Evolutionary conservation across 2,329 filamentous ascomycete species (phyloP), one percentile per base, ranked within the genome.

Genomic region (Beauveria asiatica): DNA sequence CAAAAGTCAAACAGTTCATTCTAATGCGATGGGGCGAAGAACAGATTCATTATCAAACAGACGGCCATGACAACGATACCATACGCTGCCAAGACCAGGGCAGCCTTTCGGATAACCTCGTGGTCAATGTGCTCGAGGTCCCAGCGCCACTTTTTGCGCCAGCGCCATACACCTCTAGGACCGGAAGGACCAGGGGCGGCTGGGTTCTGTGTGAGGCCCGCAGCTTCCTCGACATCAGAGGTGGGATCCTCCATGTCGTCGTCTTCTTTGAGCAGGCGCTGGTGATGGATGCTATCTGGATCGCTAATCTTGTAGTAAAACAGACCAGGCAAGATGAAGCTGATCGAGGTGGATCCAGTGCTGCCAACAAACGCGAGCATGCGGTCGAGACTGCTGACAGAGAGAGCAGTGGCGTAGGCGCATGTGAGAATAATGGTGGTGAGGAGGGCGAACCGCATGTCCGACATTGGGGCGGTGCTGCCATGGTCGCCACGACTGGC

Each of bases 241-340:
- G 80, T 79, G 27, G 80, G 65, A 5, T 89, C 87, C 42, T 83
- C 79, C n/a, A 86, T 85, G 64, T 93, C 90, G 67, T 97, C 94
- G 65, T 97, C 91, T 68, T 94, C 92, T 72, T 97, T 97, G 64
- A 91, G 78, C 10, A 97, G 78, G 16, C 88, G 84, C 71, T 96
- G 93, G 67, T 97, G 92, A 64, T 93, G 85, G 30, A 87, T 82
- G 49, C 90, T 93, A 59, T 96, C 88, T 0, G 94, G 94, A 25
- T 90, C 86, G 13, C 91, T 95, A 62, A 99, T 97, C 75, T 97
- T 97, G 77, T 97, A 99, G 74, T 97, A 99, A 73, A 99, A 99
- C 4, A 99, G 76, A 0, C 94, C 94, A 0, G 94, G 94, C 0
- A 99, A 81, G 65, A 99, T 97, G 72, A 99, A 99, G 63, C 90